Percentiles rank a stretch among this genome's conserved stretches.
Evolutionary conservation across 1,284 basidiomycete species (phyloP).

Genomic region (Thelephora terrestris): DNA sequence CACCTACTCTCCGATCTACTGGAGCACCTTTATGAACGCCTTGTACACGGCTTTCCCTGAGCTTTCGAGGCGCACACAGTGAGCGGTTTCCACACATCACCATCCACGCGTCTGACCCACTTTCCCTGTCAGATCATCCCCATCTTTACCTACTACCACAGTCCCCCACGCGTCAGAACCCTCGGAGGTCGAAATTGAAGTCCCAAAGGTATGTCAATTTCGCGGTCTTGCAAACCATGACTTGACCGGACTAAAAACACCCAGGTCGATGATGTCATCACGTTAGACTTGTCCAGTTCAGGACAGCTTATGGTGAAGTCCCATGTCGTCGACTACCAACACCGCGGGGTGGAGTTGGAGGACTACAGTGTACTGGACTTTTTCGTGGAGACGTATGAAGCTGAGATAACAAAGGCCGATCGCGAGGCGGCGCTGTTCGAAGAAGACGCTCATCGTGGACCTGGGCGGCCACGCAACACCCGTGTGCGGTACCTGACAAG

Average conservation of each 20-base stretch:
- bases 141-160: too few relatives aligned
- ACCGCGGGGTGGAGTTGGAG: constrained; percentile 10
- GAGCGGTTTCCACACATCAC: not conserved
- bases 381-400: constrained; percentile 15
- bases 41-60: constrained; percentile 14
- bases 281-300: not conserved
- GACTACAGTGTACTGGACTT: constrained; percentile 9
- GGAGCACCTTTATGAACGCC: constrained; percentile 15
- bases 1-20: constrained; percentile 21
- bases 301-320: constrained; percentile 1
- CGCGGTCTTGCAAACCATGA: too few relatives aligned
- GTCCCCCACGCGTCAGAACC: too few relatives aligned
- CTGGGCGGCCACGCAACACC: constrained; percentile 7
- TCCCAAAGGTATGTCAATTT: too few relatives aligned
- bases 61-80: not conserved
- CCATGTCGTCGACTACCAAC: constrained; percentile 13
- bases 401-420: constrained; percentile 2
- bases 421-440: not conserved
- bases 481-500: constrained; percentile 7
- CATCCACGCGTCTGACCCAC: too few relatives aligned
- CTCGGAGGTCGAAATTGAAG: too few relatives aligned
- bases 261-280: too few relatives aligned
- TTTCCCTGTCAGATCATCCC: too few relatives aligned
- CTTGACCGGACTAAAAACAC: too few relatives aligned
- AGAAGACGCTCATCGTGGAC: not conserved